Evolutionary conservation across 768 basidiomycete genomes (phyloP), one percentile per base, ranked within the genome.

Genomic region (Podaxis carcinomalis): DNA sequence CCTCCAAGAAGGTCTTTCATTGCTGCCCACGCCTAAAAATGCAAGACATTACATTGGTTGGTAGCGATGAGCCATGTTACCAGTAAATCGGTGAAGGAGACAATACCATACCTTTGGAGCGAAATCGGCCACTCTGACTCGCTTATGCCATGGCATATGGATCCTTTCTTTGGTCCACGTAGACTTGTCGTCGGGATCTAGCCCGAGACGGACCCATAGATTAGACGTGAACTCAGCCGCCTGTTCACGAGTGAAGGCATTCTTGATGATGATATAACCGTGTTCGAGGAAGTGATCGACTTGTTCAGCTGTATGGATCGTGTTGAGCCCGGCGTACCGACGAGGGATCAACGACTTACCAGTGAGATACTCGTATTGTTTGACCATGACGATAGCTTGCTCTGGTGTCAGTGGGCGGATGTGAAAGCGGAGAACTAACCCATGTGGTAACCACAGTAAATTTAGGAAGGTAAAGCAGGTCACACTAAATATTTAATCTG

Each of bases 1-100:
- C 83, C 84, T 11, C 84, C 86, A 11, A 86, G 74, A 19, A 87
- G 73, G 61, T 86, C 85, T 60, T 78, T 77, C 50, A 88, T 88
- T 9, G 84, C 83, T 19, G 74, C 78, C 84, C 84, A 87, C 23
- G 82, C 83, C 80, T 82, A 39, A 32, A 46, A 42, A 37, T 55
- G 13, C 51, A 23, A n/a, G 19, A 16, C 13, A 16, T 35, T 36
- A 28, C 23, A 56, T 37, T 59, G 59, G n/a, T 32, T 19, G 40
- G n/a, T 21, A 10, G 23, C 2, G 80, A 82, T 49, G 25, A 42
- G 77, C 78, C 74, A 78, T 36, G 21, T 36, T 32, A 59, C 44
- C 25, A 51, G 7, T 23, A 46, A 6, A 19, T 32, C 14, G 23
- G 16, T 54, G 49, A 66, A 19, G 36, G 57, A 6, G 23, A 1